Percentiles rank a stretch among this genome's conserved stretches.
These are phyloP conservation scores for Boletus mariae DNA, from an alignment of 1,284 basidiomycete genomes.

Conservation along the genomic window DNA sequence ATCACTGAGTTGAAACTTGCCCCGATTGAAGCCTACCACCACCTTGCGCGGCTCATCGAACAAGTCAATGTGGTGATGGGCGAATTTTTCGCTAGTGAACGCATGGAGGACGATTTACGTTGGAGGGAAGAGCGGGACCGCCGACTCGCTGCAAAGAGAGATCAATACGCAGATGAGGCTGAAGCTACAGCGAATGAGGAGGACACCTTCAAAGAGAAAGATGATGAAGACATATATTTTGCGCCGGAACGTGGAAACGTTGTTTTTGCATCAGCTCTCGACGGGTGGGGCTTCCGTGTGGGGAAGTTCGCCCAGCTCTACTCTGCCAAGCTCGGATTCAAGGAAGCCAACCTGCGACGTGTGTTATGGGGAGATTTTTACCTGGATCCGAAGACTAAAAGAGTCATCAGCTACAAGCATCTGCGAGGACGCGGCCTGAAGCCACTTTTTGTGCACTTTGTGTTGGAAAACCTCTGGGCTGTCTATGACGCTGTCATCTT, in stretches of 20 bases:
- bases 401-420: slow-evolving; percentile 89
- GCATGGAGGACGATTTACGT: slow-evolving; percentile 95
- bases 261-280: slow-evolving; percentile 93
- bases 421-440: slow-evolving; percentile 84
- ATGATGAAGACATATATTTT: slow-evolving; percentile 98
- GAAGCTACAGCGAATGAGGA: slow-evolving; percentile 55
- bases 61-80: slow-evolving; percentile 99
- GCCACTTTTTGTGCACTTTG: slow-evolving; percentile 97
- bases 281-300: slow-evolving; percentile 97
- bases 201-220: slow-evolving; percentile 84
- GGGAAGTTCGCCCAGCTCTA: slow-evolving; percentile 94
- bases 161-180: slow-evolving; percentile 60
- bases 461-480: slow-evolving; percentile 96
- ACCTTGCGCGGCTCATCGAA: slow-evolving; percentile 90
- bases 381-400: slow-evolving; percentile 94
- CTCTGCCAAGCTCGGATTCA: slow-evolving; percentile 87
- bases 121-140: slow-evolving; percentile 92
- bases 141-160: slow-evolving; percentile 72
- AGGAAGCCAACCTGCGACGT: slow-evolving; percentile 81
- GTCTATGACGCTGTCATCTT: slow-evolving; percentile 87
- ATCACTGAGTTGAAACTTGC: slow-evolving; percentile 92
- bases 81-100: slow-evolving; percentile 88
- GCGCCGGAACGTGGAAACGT: slow-evolving; percentile 96
- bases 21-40: slow-evolving; percentile 92
- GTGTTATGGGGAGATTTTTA: slow-evolving; percentile 99